A percentile compares a stretch with the other conserved stretches of the same genome.
Evolutionary conservation across 495 filamentous ascomycete species (phyloP).

Genomic region (Trichoderma orchidacearum): DNA sequence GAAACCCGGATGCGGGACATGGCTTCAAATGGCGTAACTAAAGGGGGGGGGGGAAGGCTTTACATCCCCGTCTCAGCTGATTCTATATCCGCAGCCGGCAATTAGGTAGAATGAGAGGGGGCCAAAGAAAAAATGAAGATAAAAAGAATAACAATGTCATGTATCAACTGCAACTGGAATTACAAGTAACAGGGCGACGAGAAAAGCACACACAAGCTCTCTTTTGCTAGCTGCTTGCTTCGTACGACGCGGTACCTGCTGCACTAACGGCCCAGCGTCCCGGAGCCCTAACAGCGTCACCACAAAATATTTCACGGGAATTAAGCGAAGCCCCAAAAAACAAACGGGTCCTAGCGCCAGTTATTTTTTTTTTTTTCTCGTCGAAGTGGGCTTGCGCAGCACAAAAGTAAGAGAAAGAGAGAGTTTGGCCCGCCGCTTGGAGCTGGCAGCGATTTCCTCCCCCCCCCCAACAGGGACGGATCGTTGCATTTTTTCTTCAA

Average conservation of each 20-base stretch:
- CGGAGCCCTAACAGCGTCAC: slow-evolving; percentile 1
- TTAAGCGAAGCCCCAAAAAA: background rate
- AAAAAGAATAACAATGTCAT: background rate
- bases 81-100: too few relatives aligned
- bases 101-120: too few relatives aligned
- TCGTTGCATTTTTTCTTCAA: background rate
- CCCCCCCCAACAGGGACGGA: background rate
- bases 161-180: background rate
- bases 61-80: too few relatives aligned
- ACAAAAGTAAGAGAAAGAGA: background rate
- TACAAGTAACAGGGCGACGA: background rate
- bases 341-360: background rate
- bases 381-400: background rate
- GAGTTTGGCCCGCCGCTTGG: background rate
- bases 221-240: background rate
- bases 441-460: background rate
- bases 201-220: background rate
- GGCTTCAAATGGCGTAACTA: background rate
- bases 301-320: slow-evolving; percentile 1
- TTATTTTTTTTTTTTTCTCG: background rate
- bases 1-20: background rate
- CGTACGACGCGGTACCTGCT: background rate
- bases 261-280: background rate
- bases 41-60: too few relatives aligned
- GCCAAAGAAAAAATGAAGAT: too few relatives aligned